Evolutionary conservation across 1,139 yeast genomes (phyloP).

Genomic region (Meyerozyma guilliermondii): DNA sequence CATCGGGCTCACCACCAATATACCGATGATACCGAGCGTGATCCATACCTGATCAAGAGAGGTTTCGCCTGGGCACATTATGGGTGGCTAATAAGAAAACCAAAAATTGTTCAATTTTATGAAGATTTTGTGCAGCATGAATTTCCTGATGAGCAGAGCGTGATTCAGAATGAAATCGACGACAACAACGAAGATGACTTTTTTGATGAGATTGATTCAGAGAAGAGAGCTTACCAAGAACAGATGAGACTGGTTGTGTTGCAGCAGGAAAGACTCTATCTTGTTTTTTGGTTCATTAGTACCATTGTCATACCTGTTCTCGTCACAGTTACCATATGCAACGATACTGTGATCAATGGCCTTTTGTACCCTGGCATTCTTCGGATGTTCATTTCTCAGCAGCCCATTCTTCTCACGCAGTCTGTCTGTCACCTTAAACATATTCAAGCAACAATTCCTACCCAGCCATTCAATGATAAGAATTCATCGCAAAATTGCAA

Average conservation of each 20-base stretch:
- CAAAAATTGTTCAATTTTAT: slow-evolving; percentile 34
- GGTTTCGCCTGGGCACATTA: slow-evolving; percentile 58
- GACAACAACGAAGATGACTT: slow-evolving; percentile 22
- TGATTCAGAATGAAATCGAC: slow-evolving; percentile 26
- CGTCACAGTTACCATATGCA: slow-evolving; percentile 32
- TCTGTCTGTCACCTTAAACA: slow-evolving; percentile 53
- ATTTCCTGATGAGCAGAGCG: slow-evolving; percentile 27
- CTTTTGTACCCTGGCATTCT: slow-evolving; percentile 59
- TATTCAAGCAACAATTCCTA: slow-evolving; percentile 38
- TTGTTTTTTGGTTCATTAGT: slow-evolving; percentile 37
- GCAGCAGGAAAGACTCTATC: slow-evolving; percentile 57
- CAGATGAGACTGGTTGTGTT: slow-evolving; percentile 27
- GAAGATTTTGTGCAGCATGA: slow-evolving; percentile 36
- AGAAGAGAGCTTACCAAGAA: slow-evolving; percentile 15
- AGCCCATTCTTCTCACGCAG: slow-evolving; percentile 50
- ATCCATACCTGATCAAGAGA: slow-evolving; percentile 60
- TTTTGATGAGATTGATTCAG: slow-evolving; percentile 18
- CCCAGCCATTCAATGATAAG: slow-evolving; percentile 60
- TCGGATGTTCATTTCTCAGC: slow-evolving; percentile 54
- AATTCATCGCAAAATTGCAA: slow-evolving; percentile 47
- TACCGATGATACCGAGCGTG: slow-evolving; percentile 60
- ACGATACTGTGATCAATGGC: slow-evolving; percentile 50
- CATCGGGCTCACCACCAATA: slow-evolving; percentile 69
- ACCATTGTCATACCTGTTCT: slow-evolving; percentile 47
- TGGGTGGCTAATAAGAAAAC: slow-evolving; percentile 59